phyloP scores from a whole-genome alignment of 2,329 filamentous ascomycete species.

The Pyricularia sp. region DNA sequence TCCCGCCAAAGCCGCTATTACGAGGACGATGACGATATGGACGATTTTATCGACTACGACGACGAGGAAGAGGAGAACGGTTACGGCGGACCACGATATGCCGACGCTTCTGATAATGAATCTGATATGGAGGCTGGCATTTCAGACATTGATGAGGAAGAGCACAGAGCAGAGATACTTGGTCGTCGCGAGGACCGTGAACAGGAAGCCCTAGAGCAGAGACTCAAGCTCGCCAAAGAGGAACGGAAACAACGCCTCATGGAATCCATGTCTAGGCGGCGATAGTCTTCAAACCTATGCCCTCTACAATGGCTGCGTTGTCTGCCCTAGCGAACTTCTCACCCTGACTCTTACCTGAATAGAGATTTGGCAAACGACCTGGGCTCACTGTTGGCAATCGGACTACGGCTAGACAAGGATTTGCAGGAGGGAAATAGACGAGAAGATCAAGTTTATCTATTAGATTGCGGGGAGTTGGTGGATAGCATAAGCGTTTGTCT shows the following conservation, averaged over 20 bases:
- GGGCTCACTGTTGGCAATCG: background rate
- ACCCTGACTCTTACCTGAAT: background rate
- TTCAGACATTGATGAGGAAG: constrained; percentile 66
- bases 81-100: background rate
- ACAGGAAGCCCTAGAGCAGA: constrained; percentile 52
- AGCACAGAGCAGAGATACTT: constrained; percentile 48
- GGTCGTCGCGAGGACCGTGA: constrained; percentile 60
- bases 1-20: constrained; percentile 48
- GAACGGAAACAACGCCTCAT: constrained; percentile 31
- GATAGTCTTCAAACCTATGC: background rate
- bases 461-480: background rate
- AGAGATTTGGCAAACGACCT: background rate
- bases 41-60: constrained; percentile 53
- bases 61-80: constrained; percentile 46
- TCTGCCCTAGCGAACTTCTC: background rate
- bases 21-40: constrained; percentile 46
- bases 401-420: background rate
- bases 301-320: background rate
- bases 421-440: background rate
- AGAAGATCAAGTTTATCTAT: background rate
- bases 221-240: constrained; percentile 53
- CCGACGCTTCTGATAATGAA: constrained; percentile 50
- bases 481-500: constrained; percentile 3
- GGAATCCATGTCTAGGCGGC: background rate
- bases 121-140: constrained; percentile 74